A percentile compares a stretch with the other conserved stretches of the same genome.
Conservation (phyloP, 495 filamentous ascomycete genomes). For the Xylaria palmicola region DNA sequence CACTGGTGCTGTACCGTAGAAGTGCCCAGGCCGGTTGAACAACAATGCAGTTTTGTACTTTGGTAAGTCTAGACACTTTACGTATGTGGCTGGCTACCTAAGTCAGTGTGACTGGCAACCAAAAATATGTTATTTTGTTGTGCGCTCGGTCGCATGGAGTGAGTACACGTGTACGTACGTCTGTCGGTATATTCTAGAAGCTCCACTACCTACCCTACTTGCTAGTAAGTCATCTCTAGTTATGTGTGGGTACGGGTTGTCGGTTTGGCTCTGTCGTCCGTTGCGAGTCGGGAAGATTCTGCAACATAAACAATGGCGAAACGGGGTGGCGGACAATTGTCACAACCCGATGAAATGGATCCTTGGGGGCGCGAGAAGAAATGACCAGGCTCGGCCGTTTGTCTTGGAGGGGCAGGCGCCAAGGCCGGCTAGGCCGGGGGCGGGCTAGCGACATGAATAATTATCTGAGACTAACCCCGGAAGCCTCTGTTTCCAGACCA, state of each 20-base stretch:
- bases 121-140: no score
- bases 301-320: not conserved
- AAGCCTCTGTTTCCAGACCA: not conserved
- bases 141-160: no score
- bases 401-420: not conserved
- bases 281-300: not conserved
- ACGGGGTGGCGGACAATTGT: slow-evolving; percentile 11
- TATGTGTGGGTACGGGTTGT: slow-evolving; percentile 2
- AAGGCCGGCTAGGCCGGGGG: not conserved
- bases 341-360: slow-evolving; percentile 5
- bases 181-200: not conserved
- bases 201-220: not conserved
- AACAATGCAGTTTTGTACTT: no score
- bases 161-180: no score
- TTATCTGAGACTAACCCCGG: not conserved
- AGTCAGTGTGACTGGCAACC: no score
- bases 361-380: not conserved
- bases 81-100: no score
- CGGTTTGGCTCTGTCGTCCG: not conserved
- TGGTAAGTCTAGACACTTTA: no score
- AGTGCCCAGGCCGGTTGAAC: no score
- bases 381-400: not conserved
- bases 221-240: no score
- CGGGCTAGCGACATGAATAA: not conserved
- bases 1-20: no score